Conservation (phyloP, 371 early-diverging fungal genomes). For the Thermomucor indicae-seudaticae region DNA sequence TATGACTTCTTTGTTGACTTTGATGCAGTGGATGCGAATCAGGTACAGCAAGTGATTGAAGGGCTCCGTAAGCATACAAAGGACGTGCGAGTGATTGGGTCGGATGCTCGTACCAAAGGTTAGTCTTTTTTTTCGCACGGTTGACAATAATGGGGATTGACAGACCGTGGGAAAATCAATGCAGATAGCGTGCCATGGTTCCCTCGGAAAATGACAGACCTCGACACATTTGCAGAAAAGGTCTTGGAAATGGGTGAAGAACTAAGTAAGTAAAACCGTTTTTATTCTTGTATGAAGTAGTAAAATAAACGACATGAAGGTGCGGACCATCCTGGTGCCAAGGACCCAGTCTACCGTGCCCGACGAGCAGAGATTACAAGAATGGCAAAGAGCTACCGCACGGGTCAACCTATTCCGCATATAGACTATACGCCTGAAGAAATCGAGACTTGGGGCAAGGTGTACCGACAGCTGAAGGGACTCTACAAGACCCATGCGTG, state of each 20-base stretch:
- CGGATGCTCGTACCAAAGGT: constrained; percentile 4
- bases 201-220: constrained; percentile 89
- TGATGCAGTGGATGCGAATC: constrained; percentile 50
- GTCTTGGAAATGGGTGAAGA: constrained; percentile 92
- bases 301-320: constrained; percentile 28
- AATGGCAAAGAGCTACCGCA: constrained; percentile 80
- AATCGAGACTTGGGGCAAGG: constrained; percentile 82
- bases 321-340: constrained; percentile 94
- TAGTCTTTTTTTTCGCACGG: background rate
- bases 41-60: constrained; percentile 57
- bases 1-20: constrained; percentile 96
- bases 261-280: constrained; percentile 41
- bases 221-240: constrained; percentile 92
- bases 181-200: constrained; percentile 81
- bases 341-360: constrained; percentile 81
- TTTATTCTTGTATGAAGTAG: background rate
- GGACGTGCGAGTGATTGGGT: constrained; percentile 56
- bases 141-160: background rate
- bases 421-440: constrained; percentile 84
- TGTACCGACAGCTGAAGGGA: constrained; percentile 72
- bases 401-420: constrained; percentile 81
- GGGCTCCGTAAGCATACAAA: constrained; percentile 57
- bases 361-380: constrained; percentile 86
- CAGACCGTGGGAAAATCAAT: constrained; percentile 10
- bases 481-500: constrained; percentile 89